These are phyloP conservation scores for Avena atlantica DNA, from an alignment of 176 grass and related monocot species.

Conservation along the genomic window DNA sequence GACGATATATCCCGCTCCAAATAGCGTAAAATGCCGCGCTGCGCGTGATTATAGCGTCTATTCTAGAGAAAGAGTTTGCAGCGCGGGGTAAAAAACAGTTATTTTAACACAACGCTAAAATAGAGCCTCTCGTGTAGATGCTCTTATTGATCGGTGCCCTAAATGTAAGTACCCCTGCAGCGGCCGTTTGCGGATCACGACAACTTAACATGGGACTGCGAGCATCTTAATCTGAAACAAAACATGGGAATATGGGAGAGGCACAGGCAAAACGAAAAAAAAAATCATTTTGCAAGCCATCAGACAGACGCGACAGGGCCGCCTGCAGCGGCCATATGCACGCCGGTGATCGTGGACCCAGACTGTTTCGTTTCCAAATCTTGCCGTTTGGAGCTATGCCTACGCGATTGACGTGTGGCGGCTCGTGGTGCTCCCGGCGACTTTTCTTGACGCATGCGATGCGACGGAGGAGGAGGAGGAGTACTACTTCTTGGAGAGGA, in stretches of 20 bases:
- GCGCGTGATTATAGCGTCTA: too few relatives aligned
- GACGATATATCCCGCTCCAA: too few relatives aligned
- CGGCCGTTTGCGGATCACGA: too few relatives aligned
- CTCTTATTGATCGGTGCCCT: too few relatives aligned
- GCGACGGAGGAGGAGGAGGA: neutral
- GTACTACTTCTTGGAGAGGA: neutral
- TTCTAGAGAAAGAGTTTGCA: too few relatives aligned
- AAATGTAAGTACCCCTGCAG: too few relatives aligned
- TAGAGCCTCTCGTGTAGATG: too few relatives aligned
- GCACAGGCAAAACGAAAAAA: neutral
- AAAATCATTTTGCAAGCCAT: neutral
- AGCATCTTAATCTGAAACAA: too few relatives aligned
- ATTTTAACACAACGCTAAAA: too few relatives aligned
- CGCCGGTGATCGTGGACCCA: conserved; percentile 49
- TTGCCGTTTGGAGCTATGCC: conserved; percentile 3
- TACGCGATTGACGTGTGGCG: conserved; percentile 37
- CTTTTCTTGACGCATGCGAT: neutral
- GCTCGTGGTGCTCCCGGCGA: neutral
- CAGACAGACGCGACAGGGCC: neutral
- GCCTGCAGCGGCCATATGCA: neutral
- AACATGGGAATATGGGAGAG: neutral
- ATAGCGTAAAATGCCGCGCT: too few relatives aligned
- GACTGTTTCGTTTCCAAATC: neutral
- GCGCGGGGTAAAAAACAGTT: too few relatives aligned
- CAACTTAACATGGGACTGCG: neutral